Base-by-base conservation (phyloP, 2,329 filamentous ascomycete genomes). In the Trichoderma cornu-damae region DNA sequence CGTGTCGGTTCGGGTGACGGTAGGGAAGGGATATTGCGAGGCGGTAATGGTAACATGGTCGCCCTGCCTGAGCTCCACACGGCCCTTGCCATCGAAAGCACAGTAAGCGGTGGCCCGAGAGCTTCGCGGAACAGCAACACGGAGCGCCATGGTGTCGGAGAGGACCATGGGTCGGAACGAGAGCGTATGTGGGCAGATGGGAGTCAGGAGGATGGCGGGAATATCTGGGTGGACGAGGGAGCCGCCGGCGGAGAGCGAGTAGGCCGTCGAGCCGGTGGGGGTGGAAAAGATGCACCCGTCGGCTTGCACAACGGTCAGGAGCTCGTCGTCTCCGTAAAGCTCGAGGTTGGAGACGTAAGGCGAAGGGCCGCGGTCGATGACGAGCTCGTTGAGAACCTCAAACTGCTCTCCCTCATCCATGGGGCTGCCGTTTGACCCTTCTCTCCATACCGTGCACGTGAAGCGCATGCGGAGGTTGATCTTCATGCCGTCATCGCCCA, bases 381-480 rank as follows among this genome's bases (percentile, higher is more conserved):
- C 93, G 51, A 99, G 85, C 75, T 99, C 94, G 73, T 99, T 99
- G 62, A 99, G 84, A 18, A 99, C 93, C 75, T 99, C 94, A 62
- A 96, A 97, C 67, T 96, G 92, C 75, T 97, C 93, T 43, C 88
- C 90, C 72, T 96, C 92, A 65, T 94, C 87, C 63, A 87, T 81
- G 37, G 84, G 83, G 28, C 81, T 52, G 22, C 43, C 55, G 6
- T 50, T 50, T 16, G 55, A 54, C 5, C 55, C 84, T 63, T 87
- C 81, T 43, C 93, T 88, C 76, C 93, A 96, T 7, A 99, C 92
- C 0, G 94, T 97, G 75, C 93, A 97, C 14, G 94, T 99, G 72
- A 99, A 99, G 61, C 94, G 89, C 94, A 99, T 99, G 64, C 94
- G 90, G 64, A 99, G 79, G 68, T 96, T 97, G 60, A 97, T 93